Percentiles rank a stretch among this genome's conserved stretches.
Conservation (phyloP, 2,329 filamentous ascomycete genomes). For the Ophiostoma fasciatum region DNA sequence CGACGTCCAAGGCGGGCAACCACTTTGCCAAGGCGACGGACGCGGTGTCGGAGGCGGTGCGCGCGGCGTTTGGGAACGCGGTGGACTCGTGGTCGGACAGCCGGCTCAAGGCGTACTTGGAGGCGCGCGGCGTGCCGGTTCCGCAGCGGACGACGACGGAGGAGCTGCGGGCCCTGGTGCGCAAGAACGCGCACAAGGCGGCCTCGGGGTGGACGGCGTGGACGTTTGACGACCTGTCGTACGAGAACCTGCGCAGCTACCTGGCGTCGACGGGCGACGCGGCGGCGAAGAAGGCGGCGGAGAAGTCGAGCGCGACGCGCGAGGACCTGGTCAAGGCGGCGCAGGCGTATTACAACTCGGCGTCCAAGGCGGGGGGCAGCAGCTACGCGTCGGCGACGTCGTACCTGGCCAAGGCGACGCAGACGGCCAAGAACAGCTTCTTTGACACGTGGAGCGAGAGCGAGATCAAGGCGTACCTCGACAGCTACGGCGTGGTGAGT, state of each 20-base stretch:
- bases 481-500: slow-evolving; percentile 56
- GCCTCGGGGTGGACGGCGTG: slow-evolving; percentile 53
- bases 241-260: slow-evolving; percentile 52
- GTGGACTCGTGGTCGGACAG: slow-evolving; percentile 56
- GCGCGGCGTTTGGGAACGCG: slow-evolving; percentile 52
- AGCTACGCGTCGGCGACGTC: slow-evolving; percentile 55
- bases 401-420: slow-evolving; percentile 52
- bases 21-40: slow-evolving; percentile 64
- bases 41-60: slow-evolving; percentile 42
- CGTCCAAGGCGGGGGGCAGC: slow-evolving; percentile 40
- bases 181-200: slow-evolving; percentile 57
- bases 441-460: slow-evolving; percentile 63
- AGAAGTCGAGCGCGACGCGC: slow-evolving; percentile 50
- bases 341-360: slow-evolving; percentile 43
- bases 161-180: slow-evolving; percentile 60
- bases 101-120: slow-evolving; percentile 63
- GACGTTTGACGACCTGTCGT: slow-evolving; percentile 66
- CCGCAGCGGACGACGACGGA: slow-evolving; percentile 58
- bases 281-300: slow-evolving; percentile 41
- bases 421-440: slow-evolving; percentile 44
- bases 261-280: slow-evolving; percentile 36
- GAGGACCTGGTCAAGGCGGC: slow-evolving; percentile 59
- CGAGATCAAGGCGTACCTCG: slow-evolving; percentile 65
- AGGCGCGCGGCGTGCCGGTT: slow-evolving; percentile 60
- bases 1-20: slow-evolving; percentile 62